Base-by-base conservation (phyloP, 805 yeast genomes). In the Saccharomycopsis microspora region DNA sequence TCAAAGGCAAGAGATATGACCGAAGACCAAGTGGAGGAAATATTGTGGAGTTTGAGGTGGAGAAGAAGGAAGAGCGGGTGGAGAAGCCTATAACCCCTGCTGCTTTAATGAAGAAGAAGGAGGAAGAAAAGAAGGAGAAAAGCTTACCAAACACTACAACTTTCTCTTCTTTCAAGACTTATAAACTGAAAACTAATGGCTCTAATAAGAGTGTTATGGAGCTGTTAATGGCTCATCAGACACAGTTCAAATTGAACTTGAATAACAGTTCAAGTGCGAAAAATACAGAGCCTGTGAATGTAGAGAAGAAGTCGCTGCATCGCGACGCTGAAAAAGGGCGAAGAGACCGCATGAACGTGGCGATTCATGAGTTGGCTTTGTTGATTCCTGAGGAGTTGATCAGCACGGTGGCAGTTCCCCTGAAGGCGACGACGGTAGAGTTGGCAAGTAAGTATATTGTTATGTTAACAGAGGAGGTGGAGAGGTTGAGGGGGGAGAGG, bases 261-360 rank as follows among this genome's bases (percentile, higher is more conserved):
- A 42, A 39, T 40, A 50, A 41, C 41, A 43, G 19, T 2, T 19
- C 19, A 34, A 34, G 36, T 8, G 19, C n/a, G 27, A 11, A 32
- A 19, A 28, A 30, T 19, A 40, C 34, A 10, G 19, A 19, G 19
- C 19, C 19, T 19, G 19, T 19, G 19, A 19, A 38, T 28, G 40
- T 11, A 5, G 55, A 34, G 5, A 61, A 63, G 48, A 67, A 65
- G 42, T 63, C 66, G 31, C 63, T 67, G 0, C 98, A 90, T 64
- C 89, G 90, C 61, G 72, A 86, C 10, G 97, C 98, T 0, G 98
- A 90, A 64, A 97, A 93, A 64, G 97, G 96, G 10, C 73, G 98
- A 46, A 75, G 98, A 56, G 89, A 90, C 62, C 71, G 98, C 53
- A 83, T 90, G 81, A 93, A 93, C 62, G 66, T 70, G 48, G 97